Evolutionary conservation across 2,329 filamentous ascomycete species (phyloP).

Genomic region (Calonectria pauciramosa): DNA sequence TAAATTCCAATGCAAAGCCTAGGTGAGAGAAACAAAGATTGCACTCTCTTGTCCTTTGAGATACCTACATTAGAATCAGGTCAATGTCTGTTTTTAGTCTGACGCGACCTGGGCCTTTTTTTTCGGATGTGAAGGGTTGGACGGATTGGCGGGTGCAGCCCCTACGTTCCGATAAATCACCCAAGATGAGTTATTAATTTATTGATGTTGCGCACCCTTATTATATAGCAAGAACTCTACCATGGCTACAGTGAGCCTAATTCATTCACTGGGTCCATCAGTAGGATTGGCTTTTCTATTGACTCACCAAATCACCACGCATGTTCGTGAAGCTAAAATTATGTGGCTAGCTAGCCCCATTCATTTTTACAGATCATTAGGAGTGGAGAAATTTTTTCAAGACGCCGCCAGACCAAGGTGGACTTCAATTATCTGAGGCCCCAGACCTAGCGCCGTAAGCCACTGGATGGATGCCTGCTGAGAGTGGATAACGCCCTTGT

Average conservation of each 20-base stretch:
- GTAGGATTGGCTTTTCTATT: neutral
- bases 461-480: neutral
- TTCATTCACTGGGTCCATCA: neutral
- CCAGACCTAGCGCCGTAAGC: neutral
- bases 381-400: too few relatives aligned
- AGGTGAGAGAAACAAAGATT: too few relatives aligned
- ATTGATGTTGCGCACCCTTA: too few relatives aligned
- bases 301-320: neutral
- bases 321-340: neutral
- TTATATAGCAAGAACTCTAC: neutral
- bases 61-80: too few relatives aligned
- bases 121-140: too few relatives aligned
- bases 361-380: neutral
- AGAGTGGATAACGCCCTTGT: neutral
- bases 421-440: neutral
- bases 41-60: too few relatives aligned
- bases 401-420: neutral
- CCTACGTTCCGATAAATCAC: too few relatives aligned
- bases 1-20: too few relatives aligned
- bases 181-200: too few relatives aligned
- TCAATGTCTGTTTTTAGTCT: too few relatives aligned
- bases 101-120: too few relatives aligned
- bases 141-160: too few relatives aligned
- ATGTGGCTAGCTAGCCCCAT: neutral
- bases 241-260: neutral